A percentile compares a stretch with the other conserved stretches of the same genome.
Conservation (phyloP, 2,329 filamentous ascomycete species). For the Rhinocladiella mackenziei region DNA sequence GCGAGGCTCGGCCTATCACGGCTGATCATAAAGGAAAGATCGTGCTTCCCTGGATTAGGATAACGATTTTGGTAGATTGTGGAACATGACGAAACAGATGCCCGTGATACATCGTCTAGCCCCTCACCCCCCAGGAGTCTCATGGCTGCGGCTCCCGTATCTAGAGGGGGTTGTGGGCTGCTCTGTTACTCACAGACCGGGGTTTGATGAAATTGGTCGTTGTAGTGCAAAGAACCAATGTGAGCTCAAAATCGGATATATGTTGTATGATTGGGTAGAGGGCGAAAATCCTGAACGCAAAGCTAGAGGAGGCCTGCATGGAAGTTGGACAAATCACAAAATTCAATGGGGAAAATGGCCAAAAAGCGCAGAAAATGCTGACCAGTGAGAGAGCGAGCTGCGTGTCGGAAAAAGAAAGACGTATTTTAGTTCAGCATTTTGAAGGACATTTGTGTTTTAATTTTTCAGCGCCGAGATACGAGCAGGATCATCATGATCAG, state of each 20-base stretch:
- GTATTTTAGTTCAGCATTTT: too few relatives aligned
- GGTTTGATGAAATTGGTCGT: conserved; percentile 8
- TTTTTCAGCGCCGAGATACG: too few relatives aligned
- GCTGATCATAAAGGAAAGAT: neutral
- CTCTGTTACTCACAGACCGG: neutral
- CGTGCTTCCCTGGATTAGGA: neutral
- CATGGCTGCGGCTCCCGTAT: neutral
- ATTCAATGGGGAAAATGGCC: conserved; percentile 7
- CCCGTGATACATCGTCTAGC: neutral
- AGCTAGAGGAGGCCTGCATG: conserved; percentile 4
- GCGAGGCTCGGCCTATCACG: neutral
- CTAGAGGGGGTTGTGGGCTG: too few relatives aligned
- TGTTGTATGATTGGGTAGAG: conserved; percentile 9
- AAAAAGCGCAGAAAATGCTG: conserved; percentile 2
- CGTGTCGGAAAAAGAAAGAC: neutral
- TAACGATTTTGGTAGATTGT: neutral
- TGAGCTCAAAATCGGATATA: conserved; percentile 4
- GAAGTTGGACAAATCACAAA: conserved; percentile 16
- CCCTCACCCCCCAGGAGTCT: neutral
- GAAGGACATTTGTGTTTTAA: too few relatives aligned
- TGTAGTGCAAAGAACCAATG: conserved; percentile 12
- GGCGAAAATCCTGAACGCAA: neutral
- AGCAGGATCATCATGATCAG: too few relatives aligned
- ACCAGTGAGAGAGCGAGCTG: neutral
- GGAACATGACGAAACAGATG: conserved; percentile 4